Evolutionary conservation across 331 rosid species (phyloP).

Genomic region (Phaseolus coccineus): DNA sequence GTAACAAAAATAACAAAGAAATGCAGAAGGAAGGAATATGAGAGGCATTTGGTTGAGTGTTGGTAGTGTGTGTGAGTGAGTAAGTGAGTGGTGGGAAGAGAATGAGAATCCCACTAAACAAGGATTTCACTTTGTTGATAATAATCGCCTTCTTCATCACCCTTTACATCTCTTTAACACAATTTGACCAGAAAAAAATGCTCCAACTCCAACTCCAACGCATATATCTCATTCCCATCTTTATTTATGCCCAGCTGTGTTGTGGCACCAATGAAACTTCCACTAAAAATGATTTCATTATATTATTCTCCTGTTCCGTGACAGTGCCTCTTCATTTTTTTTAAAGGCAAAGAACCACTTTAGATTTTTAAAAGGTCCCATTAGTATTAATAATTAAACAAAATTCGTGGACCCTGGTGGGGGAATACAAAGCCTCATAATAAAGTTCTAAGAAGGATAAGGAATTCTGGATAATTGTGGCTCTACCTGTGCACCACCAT

Average conservation of each 20-base stretch:
- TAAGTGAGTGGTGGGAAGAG: constrained; percentile 59
- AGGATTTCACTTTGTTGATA: constrained; percentile 52
- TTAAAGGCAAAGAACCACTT: constrained; percentile 46
- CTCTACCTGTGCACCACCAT: constrained; percentile 10
- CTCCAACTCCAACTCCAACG: constrained; percentile 36
- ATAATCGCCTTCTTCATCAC: constrained; percentile 40
- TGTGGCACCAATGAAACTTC: constrained; percentile 45
- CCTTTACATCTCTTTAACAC: constrained; percentile 23
- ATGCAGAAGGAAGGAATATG: constrained; percentile 48
- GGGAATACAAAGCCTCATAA: constrained; percentile 25
- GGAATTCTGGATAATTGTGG: constrained; percentile 39
- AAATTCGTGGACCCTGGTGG: constrained; percentile 36
- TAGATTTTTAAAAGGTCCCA: constrained; percentile 41
- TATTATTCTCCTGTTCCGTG: constrained; percentile 47
- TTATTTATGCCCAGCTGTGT: constrained; percentile 28
- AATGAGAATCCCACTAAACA: constrained; percentile 85
- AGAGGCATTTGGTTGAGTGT: constrained; percentile 41
- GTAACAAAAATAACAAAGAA: constrained; percentile 9
- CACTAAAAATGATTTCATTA: constrained; percentile 51
- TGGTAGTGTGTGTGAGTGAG: constrained; percentile 14
- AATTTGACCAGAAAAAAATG: constrained; percentile 27
- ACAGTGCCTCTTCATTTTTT: constrained; percentile 46
- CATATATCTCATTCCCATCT: constrained; percentile 45
- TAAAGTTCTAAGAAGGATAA: constrained; percentile 31
- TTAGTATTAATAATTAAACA: constrained; percentile 25